phyloP scores from a whole-genome alignment of 2,329 filamentous ascomycete genomes.

The Thermoascus crustaceus region DNA sequence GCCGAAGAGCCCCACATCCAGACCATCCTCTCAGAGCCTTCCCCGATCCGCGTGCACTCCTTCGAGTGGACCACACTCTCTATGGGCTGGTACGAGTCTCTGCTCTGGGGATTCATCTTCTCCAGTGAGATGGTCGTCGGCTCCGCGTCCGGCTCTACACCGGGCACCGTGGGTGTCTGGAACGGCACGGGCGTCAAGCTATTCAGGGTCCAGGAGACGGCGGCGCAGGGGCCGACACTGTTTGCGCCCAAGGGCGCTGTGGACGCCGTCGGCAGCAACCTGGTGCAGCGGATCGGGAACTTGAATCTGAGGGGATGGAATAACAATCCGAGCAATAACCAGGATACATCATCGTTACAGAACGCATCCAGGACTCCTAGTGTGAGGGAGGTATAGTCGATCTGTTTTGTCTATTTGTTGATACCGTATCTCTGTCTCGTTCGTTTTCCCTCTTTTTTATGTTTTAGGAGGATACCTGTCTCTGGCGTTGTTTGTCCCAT shows the following conservation, averaged over 20 bases:
- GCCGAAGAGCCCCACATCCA: conserved; percentile 51
- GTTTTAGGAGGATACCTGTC: not conserved
- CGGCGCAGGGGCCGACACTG: conserved; percentile 68
- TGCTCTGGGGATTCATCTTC: conserved; percentile 91
- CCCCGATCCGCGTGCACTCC: conserved; percentile 68
- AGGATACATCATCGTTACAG: too few species aligned
- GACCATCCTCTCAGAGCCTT: conserved; percentile 61
- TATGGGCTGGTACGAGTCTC: conserved; percentile 89
- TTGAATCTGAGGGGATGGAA: conserved; percentile 58
- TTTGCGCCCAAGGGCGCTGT: conserved; percentile 82
- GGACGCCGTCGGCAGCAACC: conserved; percentile 83
- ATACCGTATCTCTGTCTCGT: not conserved
- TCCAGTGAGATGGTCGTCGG: conserved; percentile 70
- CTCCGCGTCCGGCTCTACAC: conserved; percentile 44
- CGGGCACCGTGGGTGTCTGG: conserved; percentile 87
- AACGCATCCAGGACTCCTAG: conserved; percentile 24
- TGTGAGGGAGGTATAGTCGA: conserved; percentile 29
- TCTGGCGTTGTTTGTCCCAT: conserved; percentile 5
- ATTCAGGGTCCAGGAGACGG: conserved; percentile 82
- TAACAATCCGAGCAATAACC: conserved; percentile 25
- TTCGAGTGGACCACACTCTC: conserved; percentile 92
- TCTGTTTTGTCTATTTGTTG: not conserved
- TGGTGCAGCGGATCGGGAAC: conserved; percentile 77
- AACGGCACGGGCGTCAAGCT: conserved; percentile 81
- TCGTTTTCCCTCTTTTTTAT: not conserved